Evolutionary conservation across 2,329 filamentous ascomycete species (phyloP), one percentile per base, ranked within the genome.

Genomic region (Neofusicoccum umdonicola): DNA sequence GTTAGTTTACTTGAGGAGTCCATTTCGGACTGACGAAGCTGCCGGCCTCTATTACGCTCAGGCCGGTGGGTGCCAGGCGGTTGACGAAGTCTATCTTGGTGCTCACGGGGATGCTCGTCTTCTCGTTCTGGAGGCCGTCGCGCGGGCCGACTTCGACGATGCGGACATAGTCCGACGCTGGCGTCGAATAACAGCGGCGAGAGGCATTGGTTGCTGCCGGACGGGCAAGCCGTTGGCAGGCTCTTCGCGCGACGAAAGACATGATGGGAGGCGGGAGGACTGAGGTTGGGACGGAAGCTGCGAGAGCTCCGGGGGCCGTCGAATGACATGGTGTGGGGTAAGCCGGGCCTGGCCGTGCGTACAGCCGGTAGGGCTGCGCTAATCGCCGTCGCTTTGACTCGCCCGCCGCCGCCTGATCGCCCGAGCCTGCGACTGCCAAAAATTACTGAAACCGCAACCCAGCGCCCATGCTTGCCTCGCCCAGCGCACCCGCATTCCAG

Each of bases 41-140:
- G 0, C 91, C 92, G 17, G 90, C 88, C 76, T 96, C 92, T 67
- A 96, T 94, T 3, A 88, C 88, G 5, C 81, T 80, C 47, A 95
- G 75, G 0, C 92, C 92, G 0, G 90, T 90, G 67, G 80, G 79
- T 39, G 88, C 86, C 67, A 96, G 80, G 66, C 86, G 82, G 69
- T 88, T 84, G 44, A 96, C 90, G 62, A 96, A 78, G 69, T 93
- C 87, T 63, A 94, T 85, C 77, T 96, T 96, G 2, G 88, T 92
- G 6, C 83, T 81, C 11, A 91, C 80, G 0, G 90, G 82, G 68
- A 96, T 89, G 34, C 82, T 82, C 68, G 82, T 85, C 78, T 90
- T 90, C 80, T 95, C 90, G 73, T 95, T 96, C 75, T 96, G 92
- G 62, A 96, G 79, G n/a, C 92, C 92, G 80, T 96, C 92, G 66